Conservation (phyloP, 257 asterid genomes). For the Solanum gracilifrons region DNA sequence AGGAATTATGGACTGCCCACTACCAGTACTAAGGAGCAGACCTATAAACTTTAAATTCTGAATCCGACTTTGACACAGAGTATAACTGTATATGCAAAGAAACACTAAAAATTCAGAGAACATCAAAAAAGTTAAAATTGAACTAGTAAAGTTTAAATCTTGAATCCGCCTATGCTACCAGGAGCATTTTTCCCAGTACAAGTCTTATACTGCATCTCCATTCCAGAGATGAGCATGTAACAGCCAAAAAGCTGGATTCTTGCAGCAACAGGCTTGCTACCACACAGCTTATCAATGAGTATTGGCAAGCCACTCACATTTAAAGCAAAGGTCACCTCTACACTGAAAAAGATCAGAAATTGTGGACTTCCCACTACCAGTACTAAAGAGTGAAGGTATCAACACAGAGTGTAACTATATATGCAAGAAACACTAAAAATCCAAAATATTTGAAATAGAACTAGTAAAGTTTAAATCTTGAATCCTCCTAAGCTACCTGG, state of each 20-base stretch:
- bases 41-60: background rate
- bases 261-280: slow-evolving; percentile 56
- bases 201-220: slow-evolving; percentile 79
- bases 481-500: background rate
- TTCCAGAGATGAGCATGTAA: slow-evolving; percentile 73
- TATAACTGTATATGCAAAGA: background rate
- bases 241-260: slow-evolving; percentile 82
- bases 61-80: background rate
- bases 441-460: background rate
- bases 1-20: slow-evolving; percentile 37
- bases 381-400: background rate
- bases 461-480: background rate
- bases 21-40: slow-evolving; percentile 25
- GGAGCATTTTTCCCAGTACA: background rate
- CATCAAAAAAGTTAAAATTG: background rate
- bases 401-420: background rate
- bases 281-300: slow-evolving; percentile 79
- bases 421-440: background rate
- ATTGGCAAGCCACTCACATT: slow-evolving; percentile 69
- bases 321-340: slow-evolving; percentile 74
- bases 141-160: background rate
- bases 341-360: slow-evolving; percentile 73
- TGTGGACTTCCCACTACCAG: slow-evolving; percentile 31
- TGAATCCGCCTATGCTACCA: background rate
- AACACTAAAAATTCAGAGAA: background rate